These are phyloP conservation scores for Gracilariopsis chorda DNA, from an alignment of 23 red algal species.

Conservation along the genomic window DNA sequence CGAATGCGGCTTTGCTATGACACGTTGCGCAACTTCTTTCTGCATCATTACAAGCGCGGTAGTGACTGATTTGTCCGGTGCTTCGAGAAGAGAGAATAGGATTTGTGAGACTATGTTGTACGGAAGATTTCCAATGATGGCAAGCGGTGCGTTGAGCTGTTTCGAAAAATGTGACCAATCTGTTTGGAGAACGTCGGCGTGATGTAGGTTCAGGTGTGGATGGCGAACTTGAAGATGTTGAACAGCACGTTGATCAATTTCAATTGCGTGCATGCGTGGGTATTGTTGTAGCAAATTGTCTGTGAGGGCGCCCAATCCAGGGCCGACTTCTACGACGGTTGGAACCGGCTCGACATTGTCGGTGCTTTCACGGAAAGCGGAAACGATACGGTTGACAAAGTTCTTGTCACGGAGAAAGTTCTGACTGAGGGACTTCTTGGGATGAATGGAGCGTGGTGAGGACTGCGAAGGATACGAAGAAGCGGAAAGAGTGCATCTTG, in stretches of 20 bases:
- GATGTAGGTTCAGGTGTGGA: constrained; percentile 46
- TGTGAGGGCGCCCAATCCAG: constrained; percentile 80
- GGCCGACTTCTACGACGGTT: constrained; percentile 84
- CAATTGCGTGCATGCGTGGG: constrained; percentile 68
- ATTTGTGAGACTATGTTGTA: constrained; percentile 97
- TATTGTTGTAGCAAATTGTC: constrained; percentile 31
- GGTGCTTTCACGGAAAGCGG: constrained; percentile 7
- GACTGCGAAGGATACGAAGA: not conserved
- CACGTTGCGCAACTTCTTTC: constrained; percentile 82
- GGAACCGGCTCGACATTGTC: not conserved
- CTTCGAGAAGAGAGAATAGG: constrained; percentile 76
- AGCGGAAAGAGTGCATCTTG: too few species aligned
- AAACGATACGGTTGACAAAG: constrained; percentile 62
- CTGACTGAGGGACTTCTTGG: constrained; percentile 85
- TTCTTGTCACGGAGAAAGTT: constrained; percentile 80
- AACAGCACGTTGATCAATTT: constrained; percentile 86
- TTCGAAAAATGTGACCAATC: constrained; percentile 18
- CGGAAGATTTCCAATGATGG: constrained; percentile 90
- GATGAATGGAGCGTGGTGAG: constrained; percentile 31
- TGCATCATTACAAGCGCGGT: constrained; percentile 94
- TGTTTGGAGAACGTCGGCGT: constrained; percentile 65
- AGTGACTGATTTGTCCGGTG: constrained; percentile 41
- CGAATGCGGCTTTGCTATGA: constrained; percentile 37
- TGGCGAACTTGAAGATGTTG: constrained; percentile 36
- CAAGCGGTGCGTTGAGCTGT: constrained; percentile 15